Evolutionary conservation across 768 basidiomycete genomes (phyloP).

Genomic region (Tricholoma saponaceum): DNA sequence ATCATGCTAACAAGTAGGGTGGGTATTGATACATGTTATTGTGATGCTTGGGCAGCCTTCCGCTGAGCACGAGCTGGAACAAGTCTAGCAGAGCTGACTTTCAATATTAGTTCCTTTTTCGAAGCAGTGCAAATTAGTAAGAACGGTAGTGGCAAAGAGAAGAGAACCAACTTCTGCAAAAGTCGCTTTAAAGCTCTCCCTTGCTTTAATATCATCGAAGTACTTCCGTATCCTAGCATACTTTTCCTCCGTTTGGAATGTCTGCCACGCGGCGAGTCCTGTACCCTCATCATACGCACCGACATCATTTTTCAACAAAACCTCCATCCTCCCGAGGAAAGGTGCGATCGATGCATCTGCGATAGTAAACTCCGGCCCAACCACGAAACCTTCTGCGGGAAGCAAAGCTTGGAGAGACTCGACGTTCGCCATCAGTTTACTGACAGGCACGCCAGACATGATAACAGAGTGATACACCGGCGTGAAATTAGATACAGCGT

Average conservation of each 20-base stretch:
- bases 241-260: constrained; percentile 37
- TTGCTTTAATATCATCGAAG: constrained; percentile 38
- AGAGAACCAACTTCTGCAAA: constrained; percentile 40
- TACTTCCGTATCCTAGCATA: constrained; percentile 52
- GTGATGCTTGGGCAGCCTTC: neutral
- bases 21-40: neutral
- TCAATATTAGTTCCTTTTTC: neutral
- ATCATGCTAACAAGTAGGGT: too few relatives aligned
- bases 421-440: constrained; percentile 36
- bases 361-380: constrained; percentile 47
- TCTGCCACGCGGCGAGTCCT: constrained; percentile 39
- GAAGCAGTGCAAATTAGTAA: neutral
- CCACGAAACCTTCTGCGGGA: constrained; percentile 41
- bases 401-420: constrained; percentile 48
- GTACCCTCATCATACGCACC: constrained; percentile 47
- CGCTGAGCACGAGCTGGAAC: neutral
- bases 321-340: constrained; percentile 51
- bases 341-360: constrained; percentile 62
- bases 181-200: constrained; percentile 52
- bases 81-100: neutral
- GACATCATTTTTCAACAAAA: constrained; percentile 43
- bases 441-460: constrained; percentile 34
- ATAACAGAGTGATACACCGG: constrained; percentile 35
- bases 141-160: neutral
- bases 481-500: constrained; percentile 42